Percentiles rank a stretch among this genome's conserved stretches.
Evolutionary conservation across 2,329 filamentous ascomycete genomes (phyloP).

Genomic region (Apiospora aurea): DNA sequence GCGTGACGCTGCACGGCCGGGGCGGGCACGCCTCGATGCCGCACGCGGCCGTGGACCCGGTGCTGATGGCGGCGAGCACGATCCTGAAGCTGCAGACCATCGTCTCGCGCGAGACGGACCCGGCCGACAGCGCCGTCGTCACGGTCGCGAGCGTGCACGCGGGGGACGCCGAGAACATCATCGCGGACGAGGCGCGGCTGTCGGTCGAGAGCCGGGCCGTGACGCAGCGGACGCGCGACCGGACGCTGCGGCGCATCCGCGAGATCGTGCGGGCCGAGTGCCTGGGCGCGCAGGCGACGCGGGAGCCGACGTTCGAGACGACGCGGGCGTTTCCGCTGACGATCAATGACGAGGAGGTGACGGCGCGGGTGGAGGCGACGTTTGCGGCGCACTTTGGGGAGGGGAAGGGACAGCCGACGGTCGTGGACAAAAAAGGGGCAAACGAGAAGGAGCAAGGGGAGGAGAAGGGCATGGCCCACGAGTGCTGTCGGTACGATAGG

Average conservation of each 20-base stretch:
- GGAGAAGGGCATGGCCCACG: neutral
- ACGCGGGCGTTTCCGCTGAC: conserved; percentile 22
- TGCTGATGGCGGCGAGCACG: neutral
- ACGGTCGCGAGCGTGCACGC: conserved; percentile 21
- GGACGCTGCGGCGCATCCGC: neutral
- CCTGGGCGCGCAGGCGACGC: neutral
- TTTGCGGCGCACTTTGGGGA: conserved; percentile 23
- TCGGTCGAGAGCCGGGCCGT: conserved; percentile 5
- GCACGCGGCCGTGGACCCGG: conserved; percentile 5
- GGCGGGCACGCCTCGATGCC: conserved; percentile 15
- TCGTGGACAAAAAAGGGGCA: neutral
- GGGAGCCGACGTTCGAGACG: neutral
- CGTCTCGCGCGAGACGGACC: conserved; percentile 10
- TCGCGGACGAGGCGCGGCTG: conserved; percentile 9
- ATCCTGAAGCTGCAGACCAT: conserved; percentile 9
- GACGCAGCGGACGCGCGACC: conserved; percentile 7
- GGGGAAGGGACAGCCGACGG: neutral
- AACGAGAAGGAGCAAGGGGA: neutral
- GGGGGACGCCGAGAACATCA: conserved; percentile 21
- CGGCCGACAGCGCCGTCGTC: conserved; percentile 19
- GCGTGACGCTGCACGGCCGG: conserved; percentile 6
- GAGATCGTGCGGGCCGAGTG: conserved; percentile 13
- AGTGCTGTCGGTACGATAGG: conserved; percentile 14
- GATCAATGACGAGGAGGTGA: neutral
- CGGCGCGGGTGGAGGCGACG: conserved; percentile 23